Evolutionary conservation across 495 filamentous ascomycete genomes (phyloP), one percentile per base, ranked within the genome.

Genomic region (Neurospora sp.): DNA sequence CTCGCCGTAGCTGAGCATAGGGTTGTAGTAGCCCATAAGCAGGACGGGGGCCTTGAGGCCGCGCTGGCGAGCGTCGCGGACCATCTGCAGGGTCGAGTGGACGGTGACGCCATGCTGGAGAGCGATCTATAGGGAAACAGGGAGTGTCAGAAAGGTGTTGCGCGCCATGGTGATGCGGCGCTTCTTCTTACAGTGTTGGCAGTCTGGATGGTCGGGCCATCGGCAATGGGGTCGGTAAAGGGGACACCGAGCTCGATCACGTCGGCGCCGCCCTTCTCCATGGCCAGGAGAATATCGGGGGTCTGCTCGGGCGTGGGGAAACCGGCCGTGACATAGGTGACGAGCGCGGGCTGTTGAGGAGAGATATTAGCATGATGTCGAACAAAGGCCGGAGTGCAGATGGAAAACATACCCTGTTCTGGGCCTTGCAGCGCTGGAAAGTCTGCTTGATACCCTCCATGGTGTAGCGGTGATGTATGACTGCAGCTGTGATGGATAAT

Each of bases 21-120:
- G 96, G 83, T 99, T 99, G 82, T 97, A 99, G 87, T 99, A 99
- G 72, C 96, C 96, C 96, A 99, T 99, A 74, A 99, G 87, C 72
- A 99, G 83, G 45, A 99, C 85, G 7, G 96, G 96, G 2, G 90
- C 90, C 74, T 84, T 89, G 70, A 98, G 83, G 37, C 96, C 96
- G 61, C 86, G 87, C 71, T 85, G 83, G 72, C 96, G 87, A 31
- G 95, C 92, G 61, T 91, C 84, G 76, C 91, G 88, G 38, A 97
- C 90, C 81, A 95, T 93, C 75, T 92, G 85, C 39, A 99, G 86
- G 10, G 91, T 91, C 27, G 87, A 88, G 70, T 87, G 84, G 74
- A 96, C 90, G 7, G 91, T 96, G 71, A 97, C 91, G 71, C 95
- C 94, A 84, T 98, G 94, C 70, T 89, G 84, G 22, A 99, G 89